Percentiles rank a stretch among this genome's conserved stretches.
phyloP scores from a whole-genome alignment of 805 yeast genomes.

The Ogataea methanolica region DNA sequence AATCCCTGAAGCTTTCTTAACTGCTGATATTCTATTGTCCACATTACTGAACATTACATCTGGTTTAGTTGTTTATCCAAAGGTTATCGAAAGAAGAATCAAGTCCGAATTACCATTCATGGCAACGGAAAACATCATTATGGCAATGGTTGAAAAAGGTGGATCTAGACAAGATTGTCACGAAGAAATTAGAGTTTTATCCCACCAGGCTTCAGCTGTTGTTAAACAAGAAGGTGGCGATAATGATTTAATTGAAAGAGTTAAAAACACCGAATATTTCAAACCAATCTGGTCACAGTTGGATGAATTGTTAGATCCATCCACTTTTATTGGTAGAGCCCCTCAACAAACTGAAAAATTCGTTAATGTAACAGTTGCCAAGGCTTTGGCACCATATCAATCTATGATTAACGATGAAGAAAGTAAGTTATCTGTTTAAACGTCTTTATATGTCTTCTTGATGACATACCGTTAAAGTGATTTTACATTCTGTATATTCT shows the following conservation, averaged over 20 bases:
- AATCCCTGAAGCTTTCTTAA: conserved; percentile 91
- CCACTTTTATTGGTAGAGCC: conserved; percentile 96
- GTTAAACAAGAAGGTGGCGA: conserved; percentile 99
- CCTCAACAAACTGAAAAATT: conserved; percentile 97
- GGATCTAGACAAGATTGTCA: conserved; percentile 98
- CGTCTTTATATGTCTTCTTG: not conserved
- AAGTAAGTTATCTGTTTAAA: conserved; percentile 74
- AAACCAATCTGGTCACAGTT: conserved; percentile 84
- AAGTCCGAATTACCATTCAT: conserved; percentile 93
- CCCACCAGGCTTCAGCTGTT: conserved; percentile 96
- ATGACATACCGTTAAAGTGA: not conserved
- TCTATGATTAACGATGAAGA: conserved; percentile 56
- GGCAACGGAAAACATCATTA: conserved; percentile 98
- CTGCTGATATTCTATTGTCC: conserved; percentile 88
- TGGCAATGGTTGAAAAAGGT: conserved; percentile 99
- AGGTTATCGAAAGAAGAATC: conserved; percentile 96
- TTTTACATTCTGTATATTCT: not conserved
- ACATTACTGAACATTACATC: conserved; percentile 89
- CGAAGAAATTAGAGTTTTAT: conserved; percentile 92
- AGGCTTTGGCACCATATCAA: conserved; percentile 70
- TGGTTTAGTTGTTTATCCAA: conserved; percentile 96
- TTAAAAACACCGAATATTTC: conserved; percentile 73
- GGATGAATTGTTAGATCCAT: conserved; percentile 78
- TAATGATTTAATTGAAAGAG: conserved; percentile 89
- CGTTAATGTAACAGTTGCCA: conserved; percentile 74